These are phyloP conservation scores for Sphaerulina vaccinii DNA, from an alignment of 2,329 filamentous ascomycete genomes.

Conservation along the genomic window DNA sequence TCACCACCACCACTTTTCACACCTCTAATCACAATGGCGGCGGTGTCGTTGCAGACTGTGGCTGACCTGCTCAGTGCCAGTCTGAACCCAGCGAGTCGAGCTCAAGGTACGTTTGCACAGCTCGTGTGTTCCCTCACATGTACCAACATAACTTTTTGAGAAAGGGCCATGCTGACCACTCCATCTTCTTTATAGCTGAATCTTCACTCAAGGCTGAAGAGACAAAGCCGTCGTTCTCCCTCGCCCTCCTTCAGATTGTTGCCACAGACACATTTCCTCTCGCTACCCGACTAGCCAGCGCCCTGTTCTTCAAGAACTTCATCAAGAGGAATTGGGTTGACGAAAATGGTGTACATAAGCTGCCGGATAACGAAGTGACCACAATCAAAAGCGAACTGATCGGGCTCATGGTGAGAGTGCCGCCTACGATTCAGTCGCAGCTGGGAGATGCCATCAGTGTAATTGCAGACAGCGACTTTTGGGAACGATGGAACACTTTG, in stretches of 20 bases:
- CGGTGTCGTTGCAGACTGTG: constrained; percentile 61
- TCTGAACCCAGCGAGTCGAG: constrained; percentile 62
- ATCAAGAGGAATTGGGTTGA: constrained; percentile 93
- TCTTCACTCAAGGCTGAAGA: constrained; percentile 74
- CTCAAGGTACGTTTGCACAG: constrained; percentile 6
- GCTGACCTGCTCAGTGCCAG: constrained; percentile 87
- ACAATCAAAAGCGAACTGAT: constrained; percentile 95
- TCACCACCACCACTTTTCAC: neutral
- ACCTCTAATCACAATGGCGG: constrained; percentile 54
- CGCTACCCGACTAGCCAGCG: constrained; percentile 81
- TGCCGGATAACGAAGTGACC: constrained; percentile 75
- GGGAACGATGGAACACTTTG: constrained; percentile 92
- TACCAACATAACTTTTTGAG: neutral
- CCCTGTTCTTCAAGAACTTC: constrained; percentile 98
- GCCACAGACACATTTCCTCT: constrained; percentile 68
- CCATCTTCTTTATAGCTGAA: constrained; percentile 63
- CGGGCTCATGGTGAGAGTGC: constrained; percentile 92
- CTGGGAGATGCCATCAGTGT: constrained; percentile 94
- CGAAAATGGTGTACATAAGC: constrained; percentile 90
- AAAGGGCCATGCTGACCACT: neutral
- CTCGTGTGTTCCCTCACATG: neutral
- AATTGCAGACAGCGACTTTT: constrained; percentile 98
- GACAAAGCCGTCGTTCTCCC: constrained; percentile 80
- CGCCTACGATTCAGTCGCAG: constrained; percentile 83
- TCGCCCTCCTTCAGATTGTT: constrained; percentile 83